These are phyloP conservation scores for Rhizoclosmatium globosum DNA, from an alignment of 192 early-diverging fungal genomes.

Conservation along the genomic window DNA sequence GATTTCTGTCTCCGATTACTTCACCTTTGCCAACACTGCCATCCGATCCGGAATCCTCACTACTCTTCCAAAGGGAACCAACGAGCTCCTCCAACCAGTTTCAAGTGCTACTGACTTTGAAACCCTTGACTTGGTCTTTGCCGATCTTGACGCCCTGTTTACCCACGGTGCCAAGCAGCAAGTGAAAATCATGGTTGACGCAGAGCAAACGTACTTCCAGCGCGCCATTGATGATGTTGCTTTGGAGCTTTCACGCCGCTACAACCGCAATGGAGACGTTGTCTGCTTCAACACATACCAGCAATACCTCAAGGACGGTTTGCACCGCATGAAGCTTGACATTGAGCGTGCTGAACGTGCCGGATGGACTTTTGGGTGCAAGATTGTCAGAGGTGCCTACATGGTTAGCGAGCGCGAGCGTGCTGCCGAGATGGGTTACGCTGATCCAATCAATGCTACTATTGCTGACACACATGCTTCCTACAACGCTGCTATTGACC, in stretches of 20 bases:
- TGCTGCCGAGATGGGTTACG: slow-evolving; percentile 70
- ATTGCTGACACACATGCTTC: slow-evolving; percentile 82
- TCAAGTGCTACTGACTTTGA: slow-evolving; percentile 66
- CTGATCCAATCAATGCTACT: slow-evolving; percentile 83
- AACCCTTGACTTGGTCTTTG: slow-evolving; percentile 73
- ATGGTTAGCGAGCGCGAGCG: slow-evolving; percentile 79
- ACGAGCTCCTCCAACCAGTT: slow-evolving; percentile 16
- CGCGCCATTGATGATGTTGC: slow-evolving; percentile 88
- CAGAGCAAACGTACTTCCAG: slow-evolving; percentile 95
- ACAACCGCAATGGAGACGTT: slow-evolving; percentile 60
- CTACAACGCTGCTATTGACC: slow-evolving; percentile 82
- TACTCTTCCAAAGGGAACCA: slow-evolving; percentile 32
- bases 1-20: slow-evolving; percentile 68
- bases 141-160: slow-evolving; percentile 73
- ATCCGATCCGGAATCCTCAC: slow-evolving; percentile 56
- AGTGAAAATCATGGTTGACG: slow-evolving; percentile 90
- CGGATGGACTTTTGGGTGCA: slow-evolving; percentile 82
- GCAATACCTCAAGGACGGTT: slow-evolving; percentile 85
- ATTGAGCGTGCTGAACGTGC: slow-evolving; percentile 69
- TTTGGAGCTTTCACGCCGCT: slow-evolving; percentile 72
- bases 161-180: slow-evolving; percentile 67
- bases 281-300: slow-evolving; percentile 95
- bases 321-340: slow-evolving; percentile 71
- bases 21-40: slow-evolving; percentile 69
- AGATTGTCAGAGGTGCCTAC: slow-evolving; percentile 89